phyloP scores from a whole-genome alignment of 192 early-diverging fungal species.

The Mortierella claussenii region DNA sequence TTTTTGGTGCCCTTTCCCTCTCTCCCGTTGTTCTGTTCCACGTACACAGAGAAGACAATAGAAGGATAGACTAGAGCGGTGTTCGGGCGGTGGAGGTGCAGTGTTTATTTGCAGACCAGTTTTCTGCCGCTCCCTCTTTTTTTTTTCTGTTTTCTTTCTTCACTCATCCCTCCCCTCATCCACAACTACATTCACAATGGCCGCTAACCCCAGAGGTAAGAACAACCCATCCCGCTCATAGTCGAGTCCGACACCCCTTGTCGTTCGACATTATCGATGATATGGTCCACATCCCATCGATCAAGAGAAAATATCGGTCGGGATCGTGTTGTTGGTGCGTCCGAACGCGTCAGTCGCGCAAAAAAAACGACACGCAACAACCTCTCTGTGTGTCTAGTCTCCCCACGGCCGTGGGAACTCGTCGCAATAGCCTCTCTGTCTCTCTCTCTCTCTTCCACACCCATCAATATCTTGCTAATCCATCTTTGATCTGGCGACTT shows the following conservation, averaged over 20 bases:
- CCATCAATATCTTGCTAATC: neutral
- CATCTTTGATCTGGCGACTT: neutral
- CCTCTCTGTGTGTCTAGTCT: neutral
- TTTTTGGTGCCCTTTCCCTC: neutral
- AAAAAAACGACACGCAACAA: neutral
- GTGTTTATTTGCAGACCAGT: neutral
- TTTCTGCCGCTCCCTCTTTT: neutral
- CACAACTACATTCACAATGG: constrained; percentile 31
- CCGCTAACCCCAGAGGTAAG: constrained; percentile 47
- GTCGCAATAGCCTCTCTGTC: neutral
- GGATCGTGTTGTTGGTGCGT: neutral
- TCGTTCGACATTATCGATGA: too few relatives aligned
- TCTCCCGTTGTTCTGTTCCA: too few relatives aligned
- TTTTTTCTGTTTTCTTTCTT: constrained; percentile 18
- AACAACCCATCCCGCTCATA: neutral
- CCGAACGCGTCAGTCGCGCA: neutral
- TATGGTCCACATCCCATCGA: neutral
- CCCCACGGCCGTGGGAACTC: constrained; percentile 5
- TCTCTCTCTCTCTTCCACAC: too few relatives aligned
- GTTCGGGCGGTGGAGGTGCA: neutral
- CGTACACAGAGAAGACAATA: neutral
- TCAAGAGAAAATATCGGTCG: neutral
- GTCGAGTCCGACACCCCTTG: neutral
- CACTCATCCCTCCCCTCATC: constrained; percentile 10
- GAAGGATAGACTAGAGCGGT: neutral